Evolutionary conservation across 1,139 yeast species (phyloP), one percentile per base, ranked within the genome.

Genomic region (Starmera stellimalicola): DNA sequence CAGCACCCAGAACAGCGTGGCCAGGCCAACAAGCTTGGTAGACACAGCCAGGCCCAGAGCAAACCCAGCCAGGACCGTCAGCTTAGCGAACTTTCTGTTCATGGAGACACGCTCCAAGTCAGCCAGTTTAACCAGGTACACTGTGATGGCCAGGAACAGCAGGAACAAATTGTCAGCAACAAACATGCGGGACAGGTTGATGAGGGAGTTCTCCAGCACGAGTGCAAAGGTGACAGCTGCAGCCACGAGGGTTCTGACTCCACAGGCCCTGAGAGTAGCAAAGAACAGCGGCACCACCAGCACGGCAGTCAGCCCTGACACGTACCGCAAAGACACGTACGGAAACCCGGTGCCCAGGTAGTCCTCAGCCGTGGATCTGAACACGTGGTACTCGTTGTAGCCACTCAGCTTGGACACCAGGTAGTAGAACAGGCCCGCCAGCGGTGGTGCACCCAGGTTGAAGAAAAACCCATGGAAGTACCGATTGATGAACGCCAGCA

Each of bases 401-500:
- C 70, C 68, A 17, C 54, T 50, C 3, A 61, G 12, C 16, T 53
- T 44, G 0, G 73, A 67, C 9, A 73, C 42, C 42, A 59, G 55
- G 31, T 65, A 62, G 46, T 65, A 75, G 2, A 74, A 37, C 38
- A 79, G 45, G 29, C 70, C 63, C 6, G 62, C 68, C 28, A 79
- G 56, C 3, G 88, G 87, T 0, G 88, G 87, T 36, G 77, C 73
- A 3, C 67, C 63, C 42, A 73, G 81, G 14, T 76, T 50, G 47
- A 73, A 77, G 43, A 72, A 78, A 29, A 68, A 63, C n/a, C 85
- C 83, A 27, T 60, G 60, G 41, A 65, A 57, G 58, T 81, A 84
- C 38, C 70, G 66, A 37, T 74, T 67, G 33, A 91, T 77, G 52
- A 74, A 75, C 5, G 77, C 76, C 10, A 88, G 83, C 38, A 76